Evolutionary conservation across 2,329 filamentous ascomycete genomes (phyloP).

Genomic region (Paecilomyces sp.): DNA sequence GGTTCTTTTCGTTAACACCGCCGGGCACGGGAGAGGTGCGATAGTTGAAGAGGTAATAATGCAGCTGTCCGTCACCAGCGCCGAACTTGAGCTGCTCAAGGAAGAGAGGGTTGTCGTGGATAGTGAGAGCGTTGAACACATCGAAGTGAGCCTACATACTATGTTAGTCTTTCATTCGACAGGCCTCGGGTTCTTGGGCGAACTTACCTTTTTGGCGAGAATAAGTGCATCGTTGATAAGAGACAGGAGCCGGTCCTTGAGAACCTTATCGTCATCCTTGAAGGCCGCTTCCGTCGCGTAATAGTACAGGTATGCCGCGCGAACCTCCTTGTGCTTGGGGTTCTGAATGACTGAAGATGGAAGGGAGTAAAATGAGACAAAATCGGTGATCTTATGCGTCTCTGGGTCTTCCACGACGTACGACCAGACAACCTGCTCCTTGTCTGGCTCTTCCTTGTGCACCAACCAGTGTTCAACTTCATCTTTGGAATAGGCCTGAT

Average conservation of each 20-base stretch:
- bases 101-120: constrained; percentile 92
- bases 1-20: constrained; percentile 73
- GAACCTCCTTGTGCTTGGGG: constrained; percentile 68
- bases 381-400: constrained; percentile 82
- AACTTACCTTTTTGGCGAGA: constrained; percentile 65
- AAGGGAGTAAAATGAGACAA: constrained; percentile 93
- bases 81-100: constrained; percentile 92
- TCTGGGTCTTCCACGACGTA: constrained; percentile 75
- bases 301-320: constrained; percentile 94
- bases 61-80: constrained; percentile 84
- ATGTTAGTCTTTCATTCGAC: background rate
- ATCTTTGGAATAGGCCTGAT: constrained; percentile 69
- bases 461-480: constrained; percentile 87
- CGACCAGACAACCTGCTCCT: constrained; percentile 83
- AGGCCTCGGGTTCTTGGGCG: background rate
- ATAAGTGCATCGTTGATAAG: constrained; percentile 82
- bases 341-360: constrained; percentile 87
- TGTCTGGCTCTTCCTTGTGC: constrained; percentile 55
- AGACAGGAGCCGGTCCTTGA: constrained; percentile 73
- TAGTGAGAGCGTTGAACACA: constrained; percentile 90
- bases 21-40: constrained; percentile 76
- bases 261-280: constrained; percentile 42
- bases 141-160: constrained; percentile 65
- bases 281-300: constrained; percentile 83
- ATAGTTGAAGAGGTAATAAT: constrained; percentile 99